A percentile compares a stretch with the other conserved stretches of the same genome.
These are phyloP conservation scores for Globisporangium splendens DNA, from an alignment of 352 stramenopile genomes.

Conservation along the genomic window DNA sequence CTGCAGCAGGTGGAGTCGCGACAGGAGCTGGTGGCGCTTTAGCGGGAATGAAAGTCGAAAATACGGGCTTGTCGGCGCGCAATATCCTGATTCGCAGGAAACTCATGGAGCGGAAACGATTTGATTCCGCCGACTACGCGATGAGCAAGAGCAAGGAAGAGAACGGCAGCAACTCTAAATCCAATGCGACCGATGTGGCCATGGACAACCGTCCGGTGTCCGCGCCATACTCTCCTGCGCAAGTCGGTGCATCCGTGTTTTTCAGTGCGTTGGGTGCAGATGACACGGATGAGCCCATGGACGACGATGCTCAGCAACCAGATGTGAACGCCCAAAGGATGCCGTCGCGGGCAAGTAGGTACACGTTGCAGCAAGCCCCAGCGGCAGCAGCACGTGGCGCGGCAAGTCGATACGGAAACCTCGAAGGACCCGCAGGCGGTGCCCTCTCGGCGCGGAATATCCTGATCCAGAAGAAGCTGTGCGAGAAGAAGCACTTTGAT, in stretches of 20 bases:
- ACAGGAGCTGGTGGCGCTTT: no score
- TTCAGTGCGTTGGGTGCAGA: slow-evolving; percentile 33
- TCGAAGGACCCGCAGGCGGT: slow-evolving; percentile 21
- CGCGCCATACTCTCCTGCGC: slow-evolving; percentile 25
- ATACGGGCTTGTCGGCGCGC: slow-evolving; percentile 63
- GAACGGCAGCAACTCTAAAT: slow-evolving; percentile 7
- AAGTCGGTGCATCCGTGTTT: slow-evolving; percentile 39
- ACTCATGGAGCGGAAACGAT: slow-evolving; percentile 72
- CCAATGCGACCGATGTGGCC: not conserved
- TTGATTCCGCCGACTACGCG: slow-evolving; percentile 82
- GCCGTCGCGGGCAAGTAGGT: not conserved
- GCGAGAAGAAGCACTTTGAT: slow-evolving; percentile 68
- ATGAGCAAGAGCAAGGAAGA: slow-evolving; percentile 50
- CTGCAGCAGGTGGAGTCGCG: no score
- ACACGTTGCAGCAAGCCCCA: not conserved
- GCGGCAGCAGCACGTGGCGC: slow-evolving; percentile 1
- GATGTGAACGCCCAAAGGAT: not conserved
- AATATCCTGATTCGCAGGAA: slow-evolving; percentile 76
- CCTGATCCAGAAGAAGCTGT: slow-evolving; percentile 69
- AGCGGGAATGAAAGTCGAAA: slow-evolving; percentile 13
- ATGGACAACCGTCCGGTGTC: not conserved
- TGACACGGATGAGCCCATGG: slow-evolving; percentile 20
- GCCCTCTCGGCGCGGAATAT: slow-evolving; percentile 55
- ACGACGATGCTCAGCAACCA: slow-evolving; percentile 11
- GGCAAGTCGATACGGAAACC: slow-evolving; percentile 18